phyloP scores from a whole-genome alignment of 2,329 filamentous ascomycete species.

The Sclerotinia trifoliorum region DNA sequence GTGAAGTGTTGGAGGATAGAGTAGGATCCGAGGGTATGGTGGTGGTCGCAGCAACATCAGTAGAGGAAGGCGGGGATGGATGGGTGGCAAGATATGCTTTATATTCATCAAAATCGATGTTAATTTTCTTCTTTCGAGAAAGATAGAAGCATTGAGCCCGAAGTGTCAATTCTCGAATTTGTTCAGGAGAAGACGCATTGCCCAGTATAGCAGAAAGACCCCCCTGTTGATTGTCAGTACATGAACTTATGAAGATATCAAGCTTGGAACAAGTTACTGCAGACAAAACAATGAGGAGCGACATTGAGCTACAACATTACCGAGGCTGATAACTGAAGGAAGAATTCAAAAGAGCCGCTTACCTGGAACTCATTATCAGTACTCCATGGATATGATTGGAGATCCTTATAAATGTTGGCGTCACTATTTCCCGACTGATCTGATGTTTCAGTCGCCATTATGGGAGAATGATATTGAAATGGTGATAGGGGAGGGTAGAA shows the following conservation, averaged over 20 bases:
- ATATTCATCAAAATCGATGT: constrained; percentile 67
- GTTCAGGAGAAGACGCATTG: constrained; percentile 52
- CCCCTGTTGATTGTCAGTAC: constrained; percentile 42
- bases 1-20: constrained; percentile 1
- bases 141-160: constrained; percentile 72
- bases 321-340: constrained; percentile 27
- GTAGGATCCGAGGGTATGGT: neutral
- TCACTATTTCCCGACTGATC: neutral
- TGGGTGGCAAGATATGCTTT: constrained; percentile 54
- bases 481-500: neutral
- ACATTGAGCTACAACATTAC: constrained; percentile 1
- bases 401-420: constrained; percentile 53
- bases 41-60: constrained; percentile 17
- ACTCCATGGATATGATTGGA: constrained; percentile 67
- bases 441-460: constrained; percentile 1
- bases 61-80: constrained; percentile 21
- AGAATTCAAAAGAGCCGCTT: constrained; percentile 22
- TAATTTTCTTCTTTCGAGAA: constrained; percentile 46
- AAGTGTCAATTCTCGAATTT: constrained; percentile 57
- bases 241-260: too few relatives aligned
- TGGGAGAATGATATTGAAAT: neutral
- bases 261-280: neutral
- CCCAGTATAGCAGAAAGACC: constrained; percentile 65
- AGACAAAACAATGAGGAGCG: neutral
- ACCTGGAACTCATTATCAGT: constrained; percentile 68